phyloP scores from a whole-genome alignment of 2,329 filamentous ascomycete genomes.

The Raffaelea deltoideospora region DNA sequence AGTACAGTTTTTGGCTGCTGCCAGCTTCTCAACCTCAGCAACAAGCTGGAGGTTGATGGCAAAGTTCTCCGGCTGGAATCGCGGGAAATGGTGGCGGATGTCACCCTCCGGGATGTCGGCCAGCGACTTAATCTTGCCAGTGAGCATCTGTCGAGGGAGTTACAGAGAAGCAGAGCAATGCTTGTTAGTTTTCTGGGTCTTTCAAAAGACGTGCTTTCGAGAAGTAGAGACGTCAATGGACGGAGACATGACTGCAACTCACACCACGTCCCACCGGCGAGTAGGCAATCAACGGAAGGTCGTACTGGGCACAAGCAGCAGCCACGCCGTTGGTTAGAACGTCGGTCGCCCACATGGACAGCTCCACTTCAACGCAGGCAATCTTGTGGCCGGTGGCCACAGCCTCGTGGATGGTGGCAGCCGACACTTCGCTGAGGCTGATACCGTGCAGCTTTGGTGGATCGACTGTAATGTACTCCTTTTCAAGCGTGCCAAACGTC shows the following conservation, averaged over 20 bases:
- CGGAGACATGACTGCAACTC: neutral
- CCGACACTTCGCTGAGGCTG: constrained; percentile 32
- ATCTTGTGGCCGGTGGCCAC: constrained; percentile 25
- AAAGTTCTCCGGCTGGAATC: constrained; percentile 35
- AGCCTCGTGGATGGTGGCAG: constrained; percentile 31
- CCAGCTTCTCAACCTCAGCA: constrained; percentile 27
- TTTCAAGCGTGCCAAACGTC: constrained; percentile 26
- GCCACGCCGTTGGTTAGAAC: constrained; percentile 35
- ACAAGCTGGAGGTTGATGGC: constrained; percentile 33
- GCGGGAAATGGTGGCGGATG: constrained; percentile 26
- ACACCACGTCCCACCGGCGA: constrained; percentile 45
- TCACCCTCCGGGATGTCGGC: constrained; percentile 26
- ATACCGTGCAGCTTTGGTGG: constrained; percentile 27
- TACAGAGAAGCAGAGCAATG: too few species aligned
- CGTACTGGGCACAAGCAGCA: constrained; percentile 30
- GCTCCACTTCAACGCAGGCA: constrained; percentile 36
- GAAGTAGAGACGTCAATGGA: neutral
- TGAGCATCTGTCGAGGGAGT: constrained; percentile 23
- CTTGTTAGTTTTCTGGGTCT: too few species aligned
- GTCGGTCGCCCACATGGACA: constrained; percentile 33
- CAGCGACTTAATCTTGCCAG: constrained; percentile 23
- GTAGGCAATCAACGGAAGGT: constrained; percentile 40
- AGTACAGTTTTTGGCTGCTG: constrained; percentile 31
- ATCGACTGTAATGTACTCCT: constrained; percentile 28
- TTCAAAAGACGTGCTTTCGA: too few species aligned